A percentile compares a stretch with the other conserved stretches of the same genome.
phyloP scores from a whole-genome alignment of 495 filamentous ascomycete species.

The Xylaria cubensis region DNA sequence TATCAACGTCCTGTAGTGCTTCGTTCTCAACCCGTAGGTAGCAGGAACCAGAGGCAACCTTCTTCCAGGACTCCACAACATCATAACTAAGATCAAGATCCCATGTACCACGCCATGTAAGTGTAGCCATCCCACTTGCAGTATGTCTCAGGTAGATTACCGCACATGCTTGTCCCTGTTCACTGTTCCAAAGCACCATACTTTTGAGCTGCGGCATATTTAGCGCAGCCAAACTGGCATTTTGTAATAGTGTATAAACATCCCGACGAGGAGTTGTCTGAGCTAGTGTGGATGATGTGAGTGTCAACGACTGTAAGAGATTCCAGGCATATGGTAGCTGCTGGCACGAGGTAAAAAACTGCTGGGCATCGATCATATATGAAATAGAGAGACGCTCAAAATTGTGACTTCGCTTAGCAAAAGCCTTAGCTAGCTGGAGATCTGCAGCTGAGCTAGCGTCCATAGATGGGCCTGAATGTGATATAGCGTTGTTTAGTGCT shows the following conservation, averaged over 20 bases:
- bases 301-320: slow-evolving; percentile 14
- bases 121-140: slow-evolving; percentile 2
- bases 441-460: slow-evolving; percentile 6
- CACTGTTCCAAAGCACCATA: slow-evolving; percentile 17
- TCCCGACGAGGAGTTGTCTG: neutral
- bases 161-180: slow-evolving; percentile 12
- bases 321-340: slow-evolving; percentile 13
- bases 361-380: slow-evolving; percentile 17
- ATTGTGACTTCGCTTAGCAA: slow-evolving; percentile 9
- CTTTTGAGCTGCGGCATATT: slow-evolving; percentile 15
- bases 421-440: slow-evolving; percentile 6
- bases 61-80: slow-evolving; percentile 10
- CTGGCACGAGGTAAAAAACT: slow-evolving; percentile 8
- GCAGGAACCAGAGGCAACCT: slow-evolving; percentile 12
- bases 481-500: slow-evolving; percentile 5
- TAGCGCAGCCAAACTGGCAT: slow-evolving; percentile 13
- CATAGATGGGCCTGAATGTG: neutral
- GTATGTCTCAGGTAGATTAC: slow-evolving; percentile 9
- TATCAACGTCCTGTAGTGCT: slow-evolving; percentile 2
- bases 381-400: slow-evolving; percentile 13
- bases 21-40: slow-evolving; percentile 16
- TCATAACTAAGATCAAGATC: slow-evolving; percentile 7
- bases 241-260: slow-evolving; percentile 17
- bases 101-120: slow-evolving; percentile 18
- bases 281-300: slow-evolving; percentile 11